Evolutionary conservation across 2,329 filamentous ascomycete genomes (phyloP), one percentile per base, ranked within the genome.

Genomic region (Emmonsiellopsis sp.): DNA sequence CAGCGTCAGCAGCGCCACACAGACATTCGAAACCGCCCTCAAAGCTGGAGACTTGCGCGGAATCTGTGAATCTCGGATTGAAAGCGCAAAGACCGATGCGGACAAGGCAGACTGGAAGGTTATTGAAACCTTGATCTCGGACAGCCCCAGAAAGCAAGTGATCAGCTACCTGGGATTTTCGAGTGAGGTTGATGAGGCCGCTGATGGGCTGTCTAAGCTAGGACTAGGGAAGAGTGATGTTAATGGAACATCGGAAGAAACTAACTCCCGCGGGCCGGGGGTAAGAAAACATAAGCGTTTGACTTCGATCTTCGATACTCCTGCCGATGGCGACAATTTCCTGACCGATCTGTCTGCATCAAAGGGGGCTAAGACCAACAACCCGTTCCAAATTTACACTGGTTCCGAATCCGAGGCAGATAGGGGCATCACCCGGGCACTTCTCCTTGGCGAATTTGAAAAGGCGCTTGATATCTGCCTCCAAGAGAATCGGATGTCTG

Each of bases 61-160:
- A 42, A 87, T 98, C 56, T 96, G 91, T 66, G 84, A 91, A 64
- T 79, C 84, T 20, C 87, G 92, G 65, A 84, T 90, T 57, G 76
- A 84, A 30, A 76, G 83, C 57, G 86, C 91, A 15, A 84, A 83
- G 64, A 88, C 83, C 0, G 91, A 96, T 1, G 89, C 95, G 60
- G 93, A 97, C 68, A 96, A 90, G 76, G 87, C 88, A 3, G 92
- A 97, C 70, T 98, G 93, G 93, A 86, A 87, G 59, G 89, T 97
- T 38, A 89, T 98, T 68, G 85, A 93, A 69, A 93, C 90, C 1
- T 73, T 98, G 56, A 86, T 92, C 48, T 85, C 88, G 3, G 84
- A 87, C 32, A 91, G 92, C 64, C 87, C 90, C n/a, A 83, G 91
- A 42, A 86, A 86, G 67, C 85, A 88, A 67, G 85, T 98, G 54